phyloP scores from a whole-genome alignment of 306 rosid genomes.

The Medicago lupulina region DNA sequence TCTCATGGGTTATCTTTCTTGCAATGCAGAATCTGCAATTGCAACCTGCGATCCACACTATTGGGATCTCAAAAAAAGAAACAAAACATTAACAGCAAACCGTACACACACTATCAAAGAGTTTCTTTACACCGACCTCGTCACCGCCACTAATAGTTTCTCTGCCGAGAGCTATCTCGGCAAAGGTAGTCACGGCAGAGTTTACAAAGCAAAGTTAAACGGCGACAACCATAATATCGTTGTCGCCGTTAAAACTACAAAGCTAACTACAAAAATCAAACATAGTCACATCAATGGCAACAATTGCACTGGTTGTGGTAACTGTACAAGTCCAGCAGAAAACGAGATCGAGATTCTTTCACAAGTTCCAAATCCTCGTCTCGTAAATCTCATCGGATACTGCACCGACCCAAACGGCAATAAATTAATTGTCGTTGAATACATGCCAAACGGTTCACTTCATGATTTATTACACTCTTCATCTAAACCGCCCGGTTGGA shows the following conservation, averaged over 20 bases:
- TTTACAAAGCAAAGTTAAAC: constrained; percentile 74
- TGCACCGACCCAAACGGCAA: constrained; percentile 51
- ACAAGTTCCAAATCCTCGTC: constrained; percentile 55
- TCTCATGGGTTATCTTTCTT: constrained; percentile 74
- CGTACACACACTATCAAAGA: constrained; percentile 42
- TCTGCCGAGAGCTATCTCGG: constrained; percentile 73
- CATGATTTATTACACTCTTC: constrained; percentile 65
- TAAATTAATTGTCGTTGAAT: constrained; percentile 72
- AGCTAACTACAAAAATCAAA: not conserved
- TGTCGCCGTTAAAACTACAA: constrained; percentile 80
- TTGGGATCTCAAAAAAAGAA: constrained; percentile 52
- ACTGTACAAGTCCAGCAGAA: constrained; percentile 64
- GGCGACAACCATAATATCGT: constrained; percentile 58
- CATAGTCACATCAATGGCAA: not conserved
- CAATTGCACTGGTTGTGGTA: constrained; percentile 49
- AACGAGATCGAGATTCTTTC: constrained; percentile 98
- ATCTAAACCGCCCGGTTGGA: constrained; percentile 75
- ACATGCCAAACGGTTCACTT: constrained; percentile 90
- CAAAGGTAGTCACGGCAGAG: constrained; percentile 88
- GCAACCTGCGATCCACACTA: constrained; percentile 45
- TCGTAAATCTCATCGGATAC: constrained; percentile 84
- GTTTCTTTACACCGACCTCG: constrained; percentile 58
- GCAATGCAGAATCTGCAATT: constrained; percentile 79
- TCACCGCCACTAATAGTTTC: constrained; percentile 65
- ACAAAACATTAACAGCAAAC: not conserved